phyloP scores from a whole-genome alignment of 2,329 filamentous ascomycete genomes.

The Akanthomyces dipterigenus region DNA sequence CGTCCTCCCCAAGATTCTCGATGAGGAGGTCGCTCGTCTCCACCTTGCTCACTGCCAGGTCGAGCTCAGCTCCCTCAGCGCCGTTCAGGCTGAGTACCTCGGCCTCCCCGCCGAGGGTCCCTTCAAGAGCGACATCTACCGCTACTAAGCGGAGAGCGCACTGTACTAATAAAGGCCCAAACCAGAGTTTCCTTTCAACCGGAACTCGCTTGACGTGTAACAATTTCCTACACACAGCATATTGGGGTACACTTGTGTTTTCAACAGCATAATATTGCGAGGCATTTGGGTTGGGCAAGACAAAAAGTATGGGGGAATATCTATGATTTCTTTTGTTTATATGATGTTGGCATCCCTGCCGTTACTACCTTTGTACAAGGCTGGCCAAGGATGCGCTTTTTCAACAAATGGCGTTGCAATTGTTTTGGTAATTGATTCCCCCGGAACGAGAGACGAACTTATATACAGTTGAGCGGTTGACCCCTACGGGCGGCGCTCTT shows the following conservation, averaged over 20 bases:
- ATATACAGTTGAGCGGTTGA: conserved; percentile 9
- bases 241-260: conserved; percentile 32
- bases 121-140: conserved; percentile 83
- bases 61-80: conserved; percentile 80
- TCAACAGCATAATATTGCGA: conserved; percentile 40
- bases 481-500: conserved; percentile 4
- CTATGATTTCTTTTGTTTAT: conserved; percentile 17
- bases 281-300: conserved; percentile 28
- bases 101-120: conserved; percentile 79
- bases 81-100: conserved; percentile 91
- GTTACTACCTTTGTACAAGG: background rate
- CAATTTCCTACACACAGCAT: conserved; percentile 26
- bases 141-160: conserved; percentile 32
- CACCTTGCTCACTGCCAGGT: conserved; percentile 91
- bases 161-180: conserved; percentile 23
- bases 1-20: conserved; percentile 95
- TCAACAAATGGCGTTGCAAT: conserved; percentile 33
- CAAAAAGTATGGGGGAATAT: conserved; percentile 18
- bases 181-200: conserved; percentile 34
- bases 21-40: conserved; percentile 95
- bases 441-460: conserved; percentile 22
- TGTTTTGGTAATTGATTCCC: conserved; percentile 31
- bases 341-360: conserved; percentile 10
- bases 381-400: conserved; percentile 28
- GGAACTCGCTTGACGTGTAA: conserved; percentile 29